Conservation (phyloP, 805 yeast species). For the Saitoella complicata region DNA sequence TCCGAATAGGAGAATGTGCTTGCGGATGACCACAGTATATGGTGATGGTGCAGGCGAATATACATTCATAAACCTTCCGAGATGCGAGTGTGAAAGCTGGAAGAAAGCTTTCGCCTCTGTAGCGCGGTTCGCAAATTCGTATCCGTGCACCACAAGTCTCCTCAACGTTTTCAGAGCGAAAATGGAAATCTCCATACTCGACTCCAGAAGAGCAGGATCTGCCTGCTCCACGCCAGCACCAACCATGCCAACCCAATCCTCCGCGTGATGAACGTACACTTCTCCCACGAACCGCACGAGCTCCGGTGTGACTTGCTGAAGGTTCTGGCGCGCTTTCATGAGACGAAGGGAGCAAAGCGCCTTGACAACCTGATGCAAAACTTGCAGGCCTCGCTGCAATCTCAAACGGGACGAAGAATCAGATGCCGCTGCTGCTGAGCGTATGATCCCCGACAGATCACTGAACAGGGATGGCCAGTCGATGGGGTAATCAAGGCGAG, state of each 20-base stretch:
- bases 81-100: constrained; percentile 38
- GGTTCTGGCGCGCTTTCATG: constrained; percentile 64
- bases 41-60: constrained; percentile 27
- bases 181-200: constrained; percentile 57
- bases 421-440: constrained; percentile 23
- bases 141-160: constrained; percentile 45
- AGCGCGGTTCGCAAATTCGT: constrained; percentile 32
- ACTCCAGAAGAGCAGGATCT: not conserved
- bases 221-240: constrained; percentile 18
- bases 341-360: constrained; percentile 57
- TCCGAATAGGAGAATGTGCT: constrained; percentile 56
- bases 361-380: constrained; percentile 66
- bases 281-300: constrained; percentile 44
- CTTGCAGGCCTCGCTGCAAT: constrained; percentile 45
- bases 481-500: constrained; percentile 68
- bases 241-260: constrained; percentile 33
- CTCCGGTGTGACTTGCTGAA: constrained; percentile 55
- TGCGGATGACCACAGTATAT: constrained; percentile 32
- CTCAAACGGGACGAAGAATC: constrained; percentile 28
- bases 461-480: constrained; percentile 63
- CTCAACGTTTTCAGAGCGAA: constrained; percentile 58
- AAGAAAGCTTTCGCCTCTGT: constrained; percentile 45
- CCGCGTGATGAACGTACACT: constrained; percentile 43
- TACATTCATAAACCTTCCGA: constrained; percentile 37
- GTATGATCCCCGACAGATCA: constrained; percentile 21